Conservation (phyloP, 164 flowering plant genomes). For the Vitis vinifera region DNA sequence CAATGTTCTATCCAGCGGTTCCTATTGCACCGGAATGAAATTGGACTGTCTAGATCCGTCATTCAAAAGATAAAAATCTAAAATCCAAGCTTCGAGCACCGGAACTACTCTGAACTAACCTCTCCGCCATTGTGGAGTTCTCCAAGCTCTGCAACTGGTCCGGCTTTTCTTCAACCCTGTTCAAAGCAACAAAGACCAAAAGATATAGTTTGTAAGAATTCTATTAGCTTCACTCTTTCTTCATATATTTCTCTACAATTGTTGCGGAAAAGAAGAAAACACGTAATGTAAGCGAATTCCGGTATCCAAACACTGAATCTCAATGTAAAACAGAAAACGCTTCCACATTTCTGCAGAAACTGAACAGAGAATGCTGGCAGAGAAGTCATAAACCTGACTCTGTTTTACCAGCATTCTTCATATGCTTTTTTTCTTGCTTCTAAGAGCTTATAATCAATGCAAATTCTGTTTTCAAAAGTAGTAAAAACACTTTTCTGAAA, state of each 20-base stretch:
- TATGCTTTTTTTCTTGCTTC: too few relatives aligned
- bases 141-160: slow-evolving; percentile 28
- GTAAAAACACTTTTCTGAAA: too few relatives aligned
- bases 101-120: slow-evolving; percentile 23
- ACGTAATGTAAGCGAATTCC: too few relatives aligned
- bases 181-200: neutral
- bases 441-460: too few relatives aligned
- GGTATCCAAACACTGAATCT: too few relatives aligned
- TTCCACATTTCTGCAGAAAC: too few relatives aligned
- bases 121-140: slow-evolving; percentile 45
- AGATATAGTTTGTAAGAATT: neutral
- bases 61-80: neutral
- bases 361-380: too few relatives aligned
- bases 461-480: too few relatives aligned
- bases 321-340: too few relatives aligned
- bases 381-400: too few relatives aligned
- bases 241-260: neutral
- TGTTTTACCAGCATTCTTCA: too few relatives aligned
- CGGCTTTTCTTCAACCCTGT: slow-evolving; percentile 19
- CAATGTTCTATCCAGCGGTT: too few relatives aligned
- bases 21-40: neutral
- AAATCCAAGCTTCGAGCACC: neutral
- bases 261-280: neutral
- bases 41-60: neutral
- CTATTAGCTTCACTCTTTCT: neutral